Evolutionary conservation across 106 monocot genomes (phyloP), one percentile per base, ranked within the genome.

Genomic region (Amphibolis antarctica): DNA sequence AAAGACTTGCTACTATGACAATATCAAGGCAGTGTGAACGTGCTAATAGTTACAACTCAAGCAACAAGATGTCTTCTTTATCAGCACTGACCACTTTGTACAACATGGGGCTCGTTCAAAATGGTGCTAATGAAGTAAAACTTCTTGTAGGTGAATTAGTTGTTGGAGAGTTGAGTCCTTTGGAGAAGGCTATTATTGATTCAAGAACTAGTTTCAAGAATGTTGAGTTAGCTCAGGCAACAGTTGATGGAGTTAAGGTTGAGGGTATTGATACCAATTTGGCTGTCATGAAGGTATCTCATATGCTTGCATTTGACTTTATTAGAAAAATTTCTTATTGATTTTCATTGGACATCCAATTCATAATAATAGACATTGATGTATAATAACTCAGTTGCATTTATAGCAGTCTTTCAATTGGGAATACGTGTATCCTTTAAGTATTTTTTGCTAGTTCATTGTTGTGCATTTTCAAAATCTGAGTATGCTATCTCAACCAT

Each of bases 181-280:
- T 98, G 46, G 85, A 98, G 68, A 90, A 67, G 65, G 82, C 69
- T 45, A 80, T 90, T n/a, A 78, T 36, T 47, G 77, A 84, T 17
- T 79, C 96, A 13, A 80, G 74, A 61, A 66, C 66, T 30, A 90
- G 70, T 53, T 90, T 82, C 63, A 86, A 90, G 72, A 80, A 76
- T 74, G 86, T 82, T 10, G 90, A 98, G 66, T 26, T 77, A 64
- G 96, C 90, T 31, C 73, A 85, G 57, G 86, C 86, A 27, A 78
- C 90, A 44, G 70, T 98, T 71, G 75, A 82, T 75, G 84, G 81
- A 61, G 90, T 98, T 62, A 98, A 91, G 70, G 86, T 87, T 46
- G 96, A 98, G 52, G 96, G 96, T 18, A 71, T 86, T 36, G 87
- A 87, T 62, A 90, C 82, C n/a, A 90, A 98, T 77, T 67, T 98